Conservation (phyloP, 1,284 basidiomycete species). For the Ustilago vetiveriae region DNA sequence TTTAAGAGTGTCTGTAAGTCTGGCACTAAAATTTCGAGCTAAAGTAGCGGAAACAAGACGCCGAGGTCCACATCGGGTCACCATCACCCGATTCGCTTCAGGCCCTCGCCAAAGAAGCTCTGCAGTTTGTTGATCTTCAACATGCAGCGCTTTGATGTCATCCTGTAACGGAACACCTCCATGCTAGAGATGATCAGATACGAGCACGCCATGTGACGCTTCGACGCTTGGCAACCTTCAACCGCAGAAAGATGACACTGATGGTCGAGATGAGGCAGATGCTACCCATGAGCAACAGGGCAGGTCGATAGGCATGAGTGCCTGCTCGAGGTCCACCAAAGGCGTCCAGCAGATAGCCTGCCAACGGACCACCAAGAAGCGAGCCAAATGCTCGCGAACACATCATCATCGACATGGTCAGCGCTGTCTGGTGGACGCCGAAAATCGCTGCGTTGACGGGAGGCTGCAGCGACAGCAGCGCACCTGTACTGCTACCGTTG, state of each 20-base stretch:
- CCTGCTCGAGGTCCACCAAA: slow-evolving; percentile 41
- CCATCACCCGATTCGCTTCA: no score
- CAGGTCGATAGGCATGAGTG: slow-evolving; percentile 36
- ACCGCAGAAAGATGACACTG: slow-evolving; percentile 31
- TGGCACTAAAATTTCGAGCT: no score
- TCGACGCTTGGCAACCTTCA: slow-evolving; percentile 25
- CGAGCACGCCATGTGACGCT: slow-evolving; percentile 35
- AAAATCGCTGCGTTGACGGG: slow-evolving; percentile 50
- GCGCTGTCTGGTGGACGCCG: slow-evolving; percentile 40
- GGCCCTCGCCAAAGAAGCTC: no score
- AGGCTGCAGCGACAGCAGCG: slow-evolving; percentile 46
- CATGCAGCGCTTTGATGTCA: no score
- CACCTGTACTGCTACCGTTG: slow-evolving; percentile 49
- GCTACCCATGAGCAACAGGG: slow-evolving; percentile 42
- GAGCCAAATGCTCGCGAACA: slow-evolving; percentile 44
- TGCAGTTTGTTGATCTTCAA: no score
- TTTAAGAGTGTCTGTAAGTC: no score
- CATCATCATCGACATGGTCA: slow-evolving; percentile 49
- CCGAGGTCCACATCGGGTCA: neutral
- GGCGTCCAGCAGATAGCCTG: slow-evolving; percentile 48
- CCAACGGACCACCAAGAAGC: slow-evolving; percentile 40
- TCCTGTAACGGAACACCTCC: no score
- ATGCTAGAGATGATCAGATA: no score
- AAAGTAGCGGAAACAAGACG: slow-evolving; percentile 8
- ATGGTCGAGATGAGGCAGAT: slow-evolving; percentile 38